Evolutionary conservation across 2,329 filamentous ascomycete species (phyloP).

Genomic region (Didymella segeticola): DNA sequence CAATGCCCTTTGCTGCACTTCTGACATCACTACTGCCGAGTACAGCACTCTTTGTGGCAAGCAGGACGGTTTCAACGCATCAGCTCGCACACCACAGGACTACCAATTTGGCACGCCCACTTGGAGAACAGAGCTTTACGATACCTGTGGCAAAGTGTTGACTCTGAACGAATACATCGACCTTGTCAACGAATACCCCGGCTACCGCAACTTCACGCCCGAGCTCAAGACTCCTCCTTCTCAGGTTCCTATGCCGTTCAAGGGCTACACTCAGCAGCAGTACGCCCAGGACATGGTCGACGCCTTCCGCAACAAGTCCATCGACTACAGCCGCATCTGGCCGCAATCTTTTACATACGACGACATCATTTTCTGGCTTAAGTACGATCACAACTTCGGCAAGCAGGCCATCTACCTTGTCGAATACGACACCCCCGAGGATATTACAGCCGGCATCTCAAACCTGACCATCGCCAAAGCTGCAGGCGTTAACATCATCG

Average conservation of each 20-base stretch:
- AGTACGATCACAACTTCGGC: constrained; percentile 65
- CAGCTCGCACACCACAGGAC: constrained; percentile 62
- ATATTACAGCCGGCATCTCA: constrained; percentile 58
- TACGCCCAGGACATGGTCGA: constrained; percentile 67
- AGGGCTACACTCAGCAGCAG: constrained; percentile 66
- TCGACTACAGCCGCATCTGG: constrained; percentile 49
- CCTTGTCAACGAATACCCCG: constrained; percentile 60
- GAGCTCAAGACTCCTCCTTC: constrained; percentile 67
- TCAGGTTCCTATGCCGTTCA: constrained; percentile 69
- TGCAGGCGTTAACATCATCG: constrained; percentile 66
- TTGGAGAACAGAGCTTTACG: constrained; percentile 69
- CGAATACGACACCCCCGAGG: constrained; percentile 58
- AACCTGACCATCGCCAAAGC: constrained; percentile 62
- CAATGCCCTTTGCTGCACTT: constrained; percentile 27
- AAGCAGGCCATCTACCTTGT: constrained; percentile 69
- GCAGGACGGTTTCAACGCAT: constrained; percentile 63
- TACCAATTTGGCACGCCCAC: constrained; percentile 63
- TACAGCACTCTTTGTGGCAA: constrained; percentile 27
- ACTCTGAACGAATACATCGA: constrained; percentile 66
- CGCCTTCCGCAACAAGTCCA: constrained; percentile 45
- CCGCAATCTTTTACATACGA: constrained; percentile 68
- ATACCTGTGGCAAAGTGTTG: constrained; percentile 64
- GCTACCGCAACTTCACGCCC: constrained; percentile 65
- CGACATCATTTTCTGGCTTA: constrained; percentile 70
- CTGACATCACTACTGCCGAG: constrained; percentile 27